Base-by-base conservation (phyloP, 225 moss, liverwort and hornwort genomes). In the Bryoerythrophyllum caledonicum region DNA sequence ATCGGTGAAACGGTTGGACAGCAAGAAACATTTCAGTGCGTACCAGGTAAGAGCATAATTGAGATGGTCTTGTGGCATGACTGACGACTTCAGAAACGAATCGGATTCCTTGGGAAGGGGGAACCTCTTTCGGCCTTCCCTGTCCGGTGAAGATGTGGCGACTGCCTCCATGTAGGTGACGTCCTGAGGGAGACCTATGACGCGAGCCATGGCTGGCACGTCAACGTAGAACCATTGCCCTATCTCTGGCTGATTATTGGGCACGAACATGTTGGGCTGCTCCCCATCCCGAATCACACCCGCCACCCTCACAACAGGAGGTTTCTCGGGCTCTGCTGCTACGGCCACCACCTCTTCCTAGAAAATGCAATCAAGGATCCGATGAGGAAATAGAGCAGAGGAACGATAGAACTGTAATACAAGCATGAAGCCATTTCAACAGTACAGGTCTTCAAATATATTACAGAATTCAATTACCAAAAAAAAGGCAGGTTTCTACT, bases 21-120 rank as follows among this genome's bases (percentile, higher is more conserved):
- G 27, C 15, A 2, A 16, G 14, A 56, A 65, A 20, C 32, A 24
- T 30, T 25, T 34, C 15, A 25, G 53, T 32, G 60, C 75, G 20
- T 91, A 99, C 97, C 97, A 94, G 38, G 97, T 99, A n/a, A 95
- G 88, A 26, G 97, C 94, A 76, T 99, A 99, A 73, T 99, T 99
- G 72, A 99, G 88, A 76, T 99, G 97, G 65, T 94, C 97, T 79
- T 89, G 89, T 17, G 97, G 97, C 94, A 99, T 94, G 43, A 99
- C 94, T 2, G 94, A 85, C 1, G 91, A 86, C 79, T 89, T 90
- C 64, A 94, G 61, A 74, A 94, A 93, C 4, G 94, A 90, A 53
- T 94, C 93, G 6, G 84, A 75, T 51, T 94, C 91, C 79, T 99
- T 99, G 5, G 91, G 85, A 75, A 91, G 80, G 9, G 97, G 97